A percentile compares a stretch with the other conserved stretches of the same genome.
Conservation (phyloP, 31 red algal species). For the Endocladia muricata region DNA sequence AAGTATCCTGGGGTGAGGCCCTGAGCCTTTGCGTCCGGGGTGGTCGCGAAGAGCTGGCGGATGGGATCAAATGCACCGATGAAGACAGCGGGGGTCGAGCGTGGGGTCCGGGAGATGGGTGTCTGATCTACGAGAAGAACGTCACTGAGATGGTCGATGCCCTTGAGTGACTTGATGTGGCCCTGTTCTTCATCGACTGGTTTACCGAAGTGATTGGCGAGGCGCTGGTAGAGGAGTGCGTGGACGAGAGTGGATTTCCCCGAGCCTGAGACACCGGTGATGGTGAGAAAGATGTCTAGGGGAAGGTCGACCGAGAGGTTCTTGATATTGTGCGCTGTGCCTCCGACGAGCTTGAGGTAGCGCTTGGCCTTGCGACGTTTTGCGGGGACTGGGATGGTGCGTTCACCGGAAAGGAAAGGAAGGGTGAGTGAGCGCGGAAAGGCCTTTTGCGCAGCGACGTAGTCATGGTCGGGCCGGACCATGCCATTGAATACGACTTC, state of each 20-base stretch:
- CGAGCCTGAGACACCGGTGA: conserved; percentile 12
- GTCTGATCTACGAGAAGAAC: conserved; percentile 8
- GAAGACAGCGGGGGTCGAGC: conserved; percentile 6
- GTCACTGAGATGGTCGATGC: not conserved
- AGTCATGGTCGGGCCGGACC: too few relatives aligned
- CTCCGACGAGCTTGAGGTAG: not conserved
- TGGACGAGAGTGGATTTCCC: conserved; percentile 17
- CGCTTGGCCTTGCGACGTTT: too few relatives aligned
- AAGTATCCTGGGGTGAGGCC: not conserved
- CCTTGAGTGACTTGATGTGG: not conserved
- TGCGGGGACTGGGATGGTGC: not conserved
- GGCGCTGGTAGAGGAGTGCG: not conserved
- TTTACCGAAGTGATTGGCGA: not conserved
- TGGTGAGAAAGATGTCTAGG: not conserved
- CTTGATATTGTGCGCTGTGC: not conserved
- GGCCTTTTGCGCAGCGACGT: not conserved
- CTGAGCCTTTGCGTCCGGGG: not conserved
- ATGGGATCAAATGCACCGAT: not conserved
- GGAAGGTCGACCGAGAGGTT: conserved; percentile 1
- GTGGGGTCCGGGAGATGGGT: conserved; percentile 4
- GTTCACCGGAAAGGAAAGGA: not conserved
- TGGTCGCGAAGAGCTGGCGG: conserved; percentile 14
- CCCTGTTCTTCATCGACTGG: not conserved
- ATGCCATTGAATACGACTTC: conserved; percentile 5
- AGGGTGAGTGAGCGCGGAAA: not conserved